A percentile compares a stretch with the other conserved stretches of the same genome.
phyloP scores from a whole-genome alignment of 75 land plant genomes.

The Larix kaempferi region DNA sequence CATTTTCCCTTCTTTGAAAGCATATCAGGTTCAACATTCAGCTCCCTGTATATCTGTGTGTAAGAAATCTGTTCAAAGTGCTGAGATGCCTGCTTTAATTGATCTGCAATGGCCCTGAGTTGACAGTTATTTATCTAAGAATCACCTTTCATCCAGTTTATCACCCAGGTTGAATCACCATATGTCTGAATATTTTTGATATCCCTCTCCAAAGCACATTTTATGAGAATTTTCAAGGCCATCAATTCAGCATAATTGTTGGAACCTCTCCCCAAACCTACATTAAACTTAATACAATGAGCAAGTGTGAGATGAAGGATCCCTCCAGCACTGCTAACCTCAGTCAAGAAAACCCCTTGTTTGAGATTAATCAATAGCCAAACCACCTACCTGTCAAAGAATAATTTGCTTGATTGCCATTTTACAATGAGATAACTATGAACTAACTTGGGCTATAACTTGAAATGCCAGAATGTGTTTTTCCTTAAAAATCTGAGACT shows the following conservation, averaged over 20 bases:
- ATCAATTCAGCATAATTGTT: background rate
- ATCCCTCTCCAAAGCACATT: no score
- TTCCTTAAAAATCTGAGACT: background rate
- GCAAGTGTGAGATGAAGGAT: background rate
- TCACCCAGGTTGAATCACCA: no score
- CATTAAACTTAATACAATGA: background rate
- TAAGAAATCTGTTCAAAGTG: no score
- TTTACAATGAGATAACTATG: background rate
- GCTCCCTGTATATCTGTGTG: no score
- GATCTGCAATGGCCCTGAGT: no score
- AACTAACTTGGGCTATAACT: background rate
- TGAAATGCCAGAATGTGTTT: background rate
- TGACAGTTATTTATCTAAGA: no score
- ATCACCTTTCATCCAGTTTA: no score
- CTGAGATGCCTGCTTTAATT: no score
- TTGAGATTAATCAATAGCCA: background rate
- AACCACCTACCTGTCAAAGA: background rate
- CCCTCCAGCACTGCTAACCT: background rate
- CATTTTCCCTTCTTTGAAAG: no score
- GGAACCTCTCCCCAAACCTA: background rate
- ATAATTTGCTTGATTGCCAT: background rate
- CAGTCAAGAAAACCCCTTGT: background rate
- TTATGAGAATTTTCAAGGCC: background rate
- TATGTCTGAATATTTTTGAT: no score
- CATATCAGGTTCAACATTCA: no score